These are phyloP conservation scores for Ascochyta viciae-villosae DNA, from an alignment of 2,329 filamentous ascomycete species.

Conservation along the genomic window DNA sequence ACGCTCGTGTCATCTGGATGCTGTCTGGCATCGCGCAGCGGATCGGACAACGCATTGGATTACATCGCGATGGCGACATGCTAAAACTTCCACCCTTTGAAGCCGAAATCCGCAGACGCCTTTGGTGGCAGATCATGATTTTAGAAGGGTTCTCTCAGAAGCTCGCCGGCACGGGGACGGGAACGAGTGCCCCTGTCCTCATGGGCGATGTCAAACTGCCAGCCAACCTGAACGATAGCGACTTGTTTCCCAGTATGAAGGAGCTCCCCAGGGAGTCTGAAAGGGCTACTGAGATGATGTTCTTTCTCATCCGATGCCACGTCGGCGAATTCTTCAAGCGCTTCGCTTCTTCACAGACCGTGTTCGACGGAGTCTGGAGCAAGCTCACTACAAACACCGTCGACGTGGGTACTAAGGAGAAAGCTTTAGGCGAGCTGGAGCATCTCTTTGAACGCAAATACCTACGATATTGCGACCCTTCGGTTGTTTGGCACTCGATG, in stretches of 20 bases:
- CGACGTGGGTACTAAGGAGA: slow-evolving; percentile 32
- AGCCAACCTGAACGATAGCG: slow-evolving; percentile 62
- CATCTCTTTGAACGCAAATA: slow-evolving; percentile 50
- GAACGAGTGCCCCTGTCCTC: slow-evolving; percentile 48
- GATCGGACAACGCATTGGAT: slow-evolving; percentile 66
- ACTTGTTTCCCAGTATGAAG: slow-evolving; percentile 53
- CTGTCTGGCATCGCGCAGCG: slow-evolving; percentile 68
- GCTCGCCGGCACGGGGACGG: slow-evolving; percentile 58
- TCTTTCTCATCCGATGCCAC: slow-evolving; percentile 53
- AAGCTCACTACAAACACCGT: slow-evolving; percentile 30
- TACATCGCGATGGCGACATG: slow-evolving; percentile 64
- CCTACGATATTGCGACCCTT: slow-evolving; percentile 43
- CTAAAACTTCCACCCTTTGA: slow-evolving; percentile 64
- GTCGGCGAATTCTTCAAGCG: slow-evolving; percentile 51
- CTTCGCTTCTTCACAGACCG: slow-evolving; percentile 18
- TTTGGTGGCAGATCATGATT: slow-evolving; percentile 70
- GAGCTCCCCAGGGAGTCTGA: slow-evolving; percentile 51
- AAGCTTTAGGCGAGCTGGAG: slow-evolving; percentile 53
- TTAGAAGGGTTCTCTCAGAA: slow-evolving; percentile 65
- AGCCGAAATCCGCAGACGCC: slow-evolving; percentile 59
- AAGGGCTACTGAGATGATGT: slow-evolving; percentile 59
- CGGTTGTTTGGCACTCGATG: slow-evolving; percentile 55
- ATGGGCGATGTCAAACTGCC: slow-evolving; percentile 58
- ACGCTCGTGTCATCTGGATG: slow-evolving; percentile 66
- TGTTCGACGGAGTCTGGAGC: slow-evolving; percentile 36